phyloP scores from a whole-genome alignment of 768 basidiomycete genomes.

The Russula vinacea region DNA sequence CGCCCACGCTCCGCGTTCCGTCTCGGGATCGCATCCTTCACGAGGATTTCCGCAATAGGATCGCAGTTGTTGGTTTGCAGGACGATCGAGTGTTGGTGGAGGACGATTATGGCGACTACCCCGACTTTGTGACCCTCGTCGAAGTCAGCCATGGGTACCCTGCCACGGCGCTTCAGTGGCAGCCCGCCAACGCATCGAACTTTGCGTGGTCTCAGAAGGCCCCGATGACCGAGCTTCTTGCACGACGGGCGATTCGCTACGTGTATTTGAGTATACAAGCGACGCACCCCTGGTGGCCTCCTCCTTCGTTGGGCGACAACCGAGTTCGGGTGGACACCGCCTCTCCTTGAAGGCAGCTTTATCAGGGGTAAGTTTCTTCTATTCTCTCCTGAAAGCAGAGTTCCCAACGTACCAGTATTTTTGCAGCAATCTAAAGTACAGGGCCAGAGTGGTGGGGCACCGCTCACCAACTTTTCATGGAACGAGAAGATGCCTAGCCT shows the following conservation, averaged over 20 bases:
- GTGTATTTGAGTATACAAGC: constrained; percentile 85
- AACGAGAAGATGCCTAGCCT: constrained; percentile 87
- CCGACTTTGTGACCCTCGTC: constrained; percentile 84
- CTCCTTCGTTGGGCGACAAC: constrained; percentile 67
- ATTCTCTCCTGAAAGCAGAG: constrained; percentile 16
- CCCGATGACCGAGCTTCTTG: constrained; percentile 72
- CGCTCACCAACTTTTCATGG: constrained; percentile 97
- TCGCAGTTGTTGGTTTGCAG: constrained; percentile 73
- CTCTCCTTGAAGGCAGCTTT: constrained; percentile 72
- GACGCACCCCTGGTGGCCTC: constrained; percentile 58
- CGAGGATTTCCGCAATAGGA: constrained; percentile 78
- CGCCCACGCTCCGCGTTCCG: constrained; percentile 78
- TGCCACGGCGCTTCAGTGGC: constrained; percentile 90
- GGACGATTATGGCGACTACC: constrained; percentile 77
- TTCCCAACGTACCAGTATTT: constrained; percentile 3
- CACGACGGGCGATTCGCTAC: constrained; percentile 88
- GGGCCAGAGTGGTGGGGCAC: constrained; percentile 77
- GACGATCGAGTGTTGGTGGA: constrained; percentile 87
- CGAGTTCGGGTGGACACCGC: constrained; percentile 55
- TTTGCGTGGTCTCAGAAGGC: constrained; percentile 70
- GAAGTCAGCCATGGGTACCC: constrained; percentile 88
- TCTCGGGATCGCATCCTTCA: constrained; percentile 80
- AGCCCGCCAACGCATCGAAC: constrained; percentile 66
- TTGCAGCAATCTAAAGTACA: constrained; percentile 85
- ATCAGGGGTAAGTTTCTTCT: constrained; percentile 62